phyloP scores from a whole-genome alignment of 768 basidiomycete species.

The Artomyces pyxidatus region DNA sequence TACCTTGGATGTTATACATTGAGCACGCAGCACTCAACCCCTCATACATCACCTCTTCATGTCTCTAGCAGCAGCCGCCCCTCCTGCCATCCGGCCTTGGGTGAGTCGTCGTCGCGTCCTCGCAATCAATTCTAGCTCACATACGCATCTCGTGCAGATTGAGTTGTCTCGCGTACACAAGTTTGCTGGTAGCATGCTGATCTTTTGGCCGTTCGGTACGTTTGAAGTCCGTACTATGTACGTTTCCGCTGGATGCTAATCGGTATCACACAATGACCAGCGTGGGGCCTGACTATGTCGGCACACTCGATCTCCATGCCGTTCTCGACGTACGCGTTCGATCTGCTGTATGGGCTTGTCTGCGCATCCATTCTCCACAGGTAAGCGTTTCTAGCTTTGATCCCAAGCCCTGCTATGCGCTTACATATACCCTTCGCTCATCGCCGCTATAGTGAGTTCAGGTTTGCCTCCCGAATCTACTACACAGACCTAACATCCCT shows the following conservation, averaged over 20 bases:
- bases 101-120: background rate
- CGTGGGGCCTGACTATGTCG: background rate
- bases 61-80: background rate
- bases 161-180: background rate
- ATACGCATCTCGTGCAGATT: background rate
- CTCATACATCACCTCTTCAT: background rate
- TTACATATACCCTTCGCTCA: too few relatives aligned
- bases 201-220: slow-evolving; percentile 3
- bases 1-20: too few relatives aligned
- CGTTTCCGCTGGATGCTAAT: background rate
- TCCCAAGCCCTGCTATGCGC: too few relatives aligned
- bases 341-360: background rate
- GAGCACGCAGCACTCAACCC: too few relatives aligned
- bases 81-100: background rate
- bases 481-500: too few relatives aligned
- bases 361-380: background rate
- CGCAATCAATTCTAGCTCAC: background rate
- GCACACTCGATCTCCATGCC: background rate
- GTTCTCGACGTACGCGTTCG: background rate
- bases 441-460: too few relatives aligned
- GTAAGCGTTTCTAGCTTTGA: too few relatives aligned
- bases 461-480: too few relatives aligned
- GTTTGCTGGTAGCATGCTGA: background rate
- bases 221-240: background rate
- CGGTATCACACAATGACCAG: background rate